Evolutionary conservation across 352 stramenopile species (phyloP).

Genomic region (Pythium periplocum): DNA sequence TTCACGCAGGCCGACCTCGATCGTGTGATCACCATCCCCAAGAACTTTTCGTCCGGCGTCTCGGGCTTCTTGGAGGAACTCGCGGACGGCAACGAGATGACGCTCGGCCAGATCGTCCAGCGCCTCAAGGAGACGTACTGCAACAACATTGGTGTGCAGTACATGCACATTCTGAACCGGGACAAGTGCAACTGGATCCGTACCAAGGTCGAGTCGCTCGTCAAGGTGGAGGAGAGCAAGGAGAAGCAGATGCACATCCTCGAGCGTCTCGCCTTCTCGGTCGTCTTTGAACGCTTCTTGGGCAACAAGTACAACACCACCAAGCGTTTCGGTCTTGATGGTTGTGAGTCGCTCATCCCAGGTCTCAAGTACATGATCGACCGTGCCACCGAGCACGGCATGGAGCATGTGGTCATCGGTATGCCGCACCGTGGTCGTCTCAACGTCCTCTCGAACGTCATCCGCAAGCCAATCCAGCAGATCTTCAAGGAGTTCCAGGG

Average conservation of each 20-base stretch:
- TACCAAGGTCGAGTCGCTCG: constrained; percentile 75
- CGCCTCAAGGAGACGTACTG: constrained; percentile 97
- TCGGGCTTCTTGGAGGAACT: constrained; percentile 88
- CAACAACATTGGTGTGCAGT: constrained; percentile 95
- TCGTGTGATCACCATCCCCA: constrained; percentile 79
- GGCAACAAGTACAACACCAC: constrained; percentile 81
- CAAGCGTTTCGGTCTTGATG: constrained; percentile 85
- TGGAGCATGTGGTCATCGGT: constrained; percentile 79
- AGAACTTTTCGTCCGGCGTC: constrained; percentile 85
- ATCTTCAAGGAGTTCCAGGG: constrained; percentile 81
- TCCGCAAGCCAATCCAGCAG: constrained; percentile 79
- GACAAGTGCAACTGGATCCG: constrained; percentile 99
- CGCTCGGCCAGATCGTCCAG: constrained; percentile 93
- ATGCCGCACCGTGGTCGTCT: constrained; percentile 84
- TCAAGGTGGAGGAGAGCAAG: constrained; percentile 68
- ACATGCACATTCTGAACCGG: constrained; percentile 97
- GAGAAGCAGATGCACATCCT: constrained; percentile 97
- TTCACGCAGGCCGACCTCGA: constrained; percentile 90
- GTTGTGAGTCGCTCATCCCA: constrained; percentile 74
- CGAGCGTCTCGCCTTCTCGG: constrained; percentile 94
- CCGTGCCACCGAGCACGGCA: constrained; percentile 29
- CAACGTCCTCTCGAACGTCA: constrained; percentile 58
- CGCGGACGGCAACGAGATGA: constrained; percentile 75
- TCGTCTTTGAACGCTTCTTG: constrained; percentile 85
- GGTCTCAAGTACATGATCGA: constrained; percentile 67